Evolutionary conservation across 257 asterid genomes (phyloP), one percentile per base, ranked within the genome.

Genomic region (Coffea canephora): DNA sequence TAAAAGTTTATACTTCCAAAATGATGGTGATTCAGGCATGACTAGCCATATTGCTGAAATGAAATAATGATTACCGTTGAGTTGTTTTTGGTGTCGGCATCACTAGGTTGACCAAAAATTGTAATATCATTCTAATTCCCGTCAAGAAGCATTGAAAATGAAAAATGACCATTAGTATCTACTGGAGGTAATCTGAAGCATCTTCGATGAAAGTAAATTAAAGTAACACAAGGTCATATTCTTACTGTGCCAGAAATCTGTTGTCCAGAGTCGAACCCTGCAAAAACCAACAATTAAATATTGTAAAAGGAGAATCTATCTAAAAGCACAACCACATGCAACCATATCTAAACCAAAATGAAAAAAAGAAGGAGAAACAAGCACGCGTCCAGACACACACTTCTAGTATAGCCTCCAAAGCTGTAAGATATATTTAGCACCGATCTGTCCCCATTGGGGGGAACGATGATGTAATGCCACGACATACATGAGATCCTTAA

Each of bases 161-260:
- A 72, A 73, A 79, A 82, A 62, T 12, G 55, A n/a, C 52, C 61
- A 45, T 25, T 52, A 45, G 66, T 46, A 49, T 0, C 21, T 43
- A 59, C 48, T 74, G 46, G 21, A 78, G 50, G 27, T 43, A 73
- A 25, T 55, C 65, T 49, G 27, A 43, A 77, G 31, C 39, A 71
- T 18, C 61, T 71, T 16, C 21, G 69, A 21, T 16, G 72, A 36
- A 54, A 43, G 31, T 59, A 46, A 74, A 34, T 36, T 46, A 54
- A 52, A 36, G n/a, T 62, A 69, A 5, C 23, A 68, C 79, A 55
- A 69, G 74, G 50, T 39, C 48, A 80, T 81, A 87, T 81, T 54
- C 98, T 91, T 90, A 95, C 99, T 49, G 97, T 69, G 71, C 83
- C 85, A 39, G 96, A 68, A 84, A 70, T 87, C 75, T 82, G 89